Base-by-base conservation (phyloP, 2,329 filamentous ascomycete species). In the Fusarium denticulatum region DNA sequence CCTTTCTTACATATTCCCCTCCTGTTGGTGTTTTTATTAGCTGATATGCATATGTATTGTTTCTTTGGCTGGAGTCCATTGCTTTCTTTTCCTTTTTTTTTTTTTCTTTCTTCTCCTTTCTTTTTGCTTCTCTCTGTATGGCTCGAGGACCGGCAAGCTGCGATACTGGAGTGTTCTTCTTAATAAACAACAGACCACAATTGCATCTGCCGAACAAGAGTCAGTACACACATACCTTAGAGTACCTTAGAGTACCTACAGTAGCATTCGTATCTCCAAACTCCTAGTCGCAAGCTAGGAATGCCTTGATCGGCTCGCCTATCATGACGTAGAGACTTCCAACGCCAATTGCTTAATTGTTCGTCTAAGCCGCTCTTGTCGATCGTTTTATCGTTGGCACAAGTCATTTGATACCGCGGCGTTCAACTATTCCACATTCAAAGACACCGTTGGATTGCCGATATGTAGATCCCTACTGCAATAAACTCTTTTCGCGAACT, bases 311-410 rank as follows among this genome's bases (percentile, higher is more conserved):
- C 55, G 39, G 28, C 63, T 49, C 52, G 57, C 40, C 47, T 60
- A 50, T 47, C 55, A 68, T 68, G 65, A 67, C 65, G 63, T 67
- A 63, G 56, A 65, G 40, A 30, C 53, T 32, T 32, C 28, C 37
- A 42, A 32, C n/a, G 36, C 26, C 56, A 30, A 37, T 37, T 49
- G 42, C 30, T 59, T 59, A 37, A 49, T 49, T 36, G 42, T 15
- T 30, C n/a, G n/a, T 28, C 42, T 37, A 37, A 39, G 22, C 53
- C 24, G 28, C 28, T 45, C 30, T 52, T 71, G 61, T 39, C 52
- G 58, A 73, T 71, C 66, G n/a, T 32, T 67, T 43, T 45, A 53
- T 69, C 40, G 22, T 49, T 57, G 50, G 40, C 45, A 37, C 36
- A 62, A 61, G 45, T 69, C 34, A 57, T 30, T 69, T 47, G 50